phyloP scores from a whole-genome alignment of 2,329 filamentous ascomycete species.

The Epichloe sp. region DNA sequence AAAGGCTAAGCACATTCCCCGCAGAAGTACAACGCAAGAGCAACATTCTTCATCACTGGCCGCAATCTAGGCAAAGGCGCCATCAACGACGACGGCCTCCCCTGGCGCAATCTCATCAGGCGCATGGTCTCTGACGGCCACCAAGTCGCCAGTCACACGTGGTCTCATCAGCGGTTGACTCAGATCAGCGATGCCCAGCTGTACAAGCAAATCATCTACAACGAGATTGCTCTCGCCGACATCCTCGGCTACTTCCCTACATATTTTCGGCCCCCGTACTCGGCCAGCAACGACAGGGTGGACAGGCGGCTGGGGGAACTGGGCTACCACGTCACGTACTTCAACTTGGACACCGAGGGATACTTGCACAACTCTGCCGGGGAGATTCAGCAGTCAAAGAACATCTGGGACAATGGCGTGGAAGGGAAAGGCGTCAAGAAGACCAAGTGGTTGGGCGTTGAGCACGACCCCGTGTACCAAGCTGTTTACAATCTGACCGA shows the following conservation, averaged over 20 bases:
- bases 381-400: constrained; percentile 32
- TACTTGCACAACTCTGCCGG: constrained; percentile 39
- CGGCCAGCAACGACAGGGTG: constrained; percentile 27
- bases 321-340: constrained; percentile 47
- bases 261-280: constrained; percentile 33
- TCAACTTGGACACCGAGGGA: constrained; percentile 48
- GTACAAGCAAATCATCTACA: constrained; percentile 26
- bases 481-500: constrained; percentile 29
- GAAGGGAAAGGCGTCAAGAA: constrained; percentile 17
- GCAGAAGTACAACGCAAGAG: constrained; percentile 21
- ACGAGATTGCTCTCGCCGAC: constrained; percentile 29
- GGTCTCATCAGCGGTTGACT: constrained; percentile 31
- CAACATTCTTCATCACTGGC: constrained; percentile 26
- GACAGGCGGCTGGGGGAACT: constrained; percentile 27
- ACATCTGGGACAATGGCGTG: constrained; percentile 22
- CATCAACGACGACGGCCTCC: constrained; percentile 25
- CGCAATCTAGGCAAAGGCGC: constrained; percentile 26
- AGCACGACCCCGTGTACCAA: constrained; percentile 36
- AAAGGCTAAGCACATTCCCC: constrained; percentile 7
- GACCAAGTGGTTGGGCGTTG: constrained; percentile 36
- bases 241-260: constrained; percentile 28
- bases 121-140: constrained; percentile 42
- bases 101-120: constrained; percentile 21
- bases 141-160: constrained; percentile 44
- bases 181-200: constrained; percentile 20